Evolutionary conservation across 176 grass and related monocot species (phyloP).

Genomic region (Avena eriantha): DNA sequence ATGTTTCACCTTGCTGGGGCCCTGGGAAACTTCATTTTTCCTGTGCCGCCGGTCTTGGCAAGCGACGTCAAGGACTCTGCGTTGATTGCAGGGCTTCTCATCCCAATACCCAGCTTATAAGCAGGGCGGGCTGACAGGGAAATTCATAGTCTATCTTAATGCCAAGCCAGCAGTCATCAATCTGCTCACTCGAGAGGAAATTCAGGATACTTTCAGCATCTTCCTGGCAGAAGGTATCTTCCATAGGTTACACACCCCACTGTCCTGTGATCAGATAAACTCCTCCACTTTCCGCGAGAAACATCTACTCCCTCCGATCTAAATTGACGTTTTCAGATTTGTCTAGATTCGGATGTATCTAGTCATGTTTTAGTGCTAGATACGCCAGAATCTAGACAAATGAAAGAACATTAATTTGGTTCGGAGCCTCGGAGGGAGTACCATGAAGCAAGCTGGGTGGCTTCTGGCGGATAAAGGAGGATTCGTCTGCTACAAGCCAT

Average conservation of each 20-base stretch:
- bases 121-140: neutral
- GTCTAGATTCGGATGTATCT: too few species aligned
- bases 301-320: too few species aligned
- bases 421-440: too few species aligned
- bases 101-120: neutral
- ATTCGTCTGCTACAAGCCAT: too few species aligned
- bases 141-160: neutral
- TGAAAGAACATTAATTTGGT: too few species aligned
- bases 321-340: too few species aligned
- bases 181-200: neutral
- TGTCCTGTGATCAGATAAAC: neutral
- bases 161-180: neutral
- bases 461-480: neutral
- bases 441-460: neutral
- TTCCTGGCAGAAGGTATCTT: neutral
- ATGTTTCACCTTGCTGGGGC: too few species aligned
- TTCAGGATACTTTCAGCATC: neutral
- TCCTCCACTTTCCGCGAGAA: neutral
- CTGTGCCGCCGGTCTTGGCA: neutral
- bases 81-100: neutral
- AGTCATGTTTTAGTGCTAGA: too few species aligned
- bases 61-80: neutral
- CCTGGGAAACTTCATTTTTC: too few species aligned
- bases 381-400: too few species aligned
- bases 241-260: neutral